Base-by-base conservation (phyloP, 768 basidiomycete genomes). In the Suillus sp. region DNA sequence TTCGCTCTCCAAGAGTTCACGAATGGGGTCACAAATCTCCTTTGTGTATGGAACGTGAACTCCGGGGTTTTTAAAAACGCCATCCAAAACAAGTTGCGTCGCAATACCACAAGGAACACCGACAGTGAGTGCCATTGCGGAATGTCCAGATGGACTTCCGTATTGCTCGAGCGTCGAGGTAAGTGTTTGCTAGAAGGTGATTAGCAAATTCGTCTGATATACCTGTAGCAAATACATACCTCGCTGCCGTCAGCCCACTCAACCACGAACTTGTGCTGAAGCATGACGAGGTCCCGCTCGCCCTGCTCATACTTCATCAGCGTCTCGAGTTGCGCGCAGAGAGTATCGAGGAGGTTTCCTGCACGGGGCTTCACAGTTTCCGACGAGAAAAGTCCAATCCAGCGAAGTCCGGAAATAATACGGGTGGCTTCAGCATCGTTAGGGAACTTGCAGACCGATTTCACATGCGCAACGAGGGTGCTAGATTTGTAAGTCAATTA, bases 231-330 rank as follows among this genome's bases (percentile, higher is more conserved):
- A 13, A 13, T 40, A 53, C 84, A 59, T 64, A 88, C 90, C 78
- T 84, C 79, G 55, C 78, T 83, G 54, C 96, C 95, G 71, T 98
- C 93, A 38, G 84, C 82, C 85, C 91, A 92, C 73, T 95, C 89
- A 42, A 99, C 89, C 69, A 93, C 79, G 74, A 99, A 99, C 81
- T 96, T 96, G 85, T 99, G 96, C 79, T 98, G 96, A 60, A 99
- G 87, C 89, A 99, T 93, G 64, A 99, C 93, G 65, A 99, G 86
- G 76, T 99, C 96, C 13, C 93, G 89, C 78, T 99, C 95, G 66
- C 93, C 93, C 54, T 82, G 78, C 66, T 89, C 91, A 78, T 96
- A 98, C 76, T 88, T 85, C 93, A 98, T 97, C 74, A 96, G 84
- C 64, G 81, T 86, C 81, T 99, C 96, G 56, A 99, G 85, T 25